Conservation (phyloP, 352 stramenopile species). For the Phytophthora kernoviae region DNA sequence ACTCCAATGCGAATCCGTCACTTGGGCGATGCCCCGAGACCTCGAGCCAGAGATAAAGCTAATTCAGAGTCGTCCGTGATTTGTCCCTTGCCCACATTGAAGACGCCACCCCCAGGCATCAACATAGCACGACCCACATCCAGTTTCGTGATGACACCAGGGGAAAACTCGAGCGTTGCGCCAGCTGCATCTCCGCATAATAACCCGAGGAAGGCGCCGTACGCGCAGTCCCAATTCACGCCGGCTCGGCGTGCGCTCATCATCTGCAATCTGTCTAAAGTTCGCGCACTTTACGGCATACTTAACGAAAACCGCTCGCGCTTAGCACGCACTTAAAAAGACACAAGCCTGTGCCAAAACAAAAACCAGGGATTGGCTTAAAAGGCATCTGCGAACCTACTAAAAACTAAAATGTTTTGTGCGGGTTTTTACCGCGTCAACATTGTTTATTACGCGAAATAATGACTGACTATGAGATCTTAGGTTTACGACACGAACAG, state of each 20-base stretch:
- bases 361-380: no score
- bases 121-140: constrained; percentile 39
- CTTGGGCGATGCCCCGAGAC: constrained; percentile 25
- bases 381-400: no score
- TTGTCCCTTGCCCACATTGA: constrained; percentile 44
- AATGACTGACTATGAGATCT: no score
- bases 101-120: constrained; percentile 60
- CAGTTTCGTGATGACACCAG: constrained; percentile 24
- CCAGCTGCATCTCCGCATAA: constrained; percentile 58
- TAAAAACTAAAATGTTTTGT: no score
- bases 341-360: no score
- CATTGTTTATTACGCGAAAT: no score
- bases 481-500: no score
- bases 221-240: constrained; percentile 36
- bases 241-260: constrained; percentile 15
- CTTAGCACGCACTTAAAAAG: no score
- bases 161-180: constrained; percentile 58
- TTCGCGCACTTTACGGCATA: no score
- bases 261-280: constrained; percentile 9
- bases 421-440: no score
- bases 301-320: no score
- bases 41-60: constrained; percentile 46
- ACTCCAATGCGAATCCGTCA: constrained; percentile 43
- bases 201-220: constrained; percentile 54
- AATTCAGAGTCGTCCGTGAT: constrained; percentile 75